Evolutionary conservation across 2,329 filamentous ascomycete species (phyloP), one percentile per base, ranked within the genome.

Genomic region (Fusarium falciforme): DNA sequence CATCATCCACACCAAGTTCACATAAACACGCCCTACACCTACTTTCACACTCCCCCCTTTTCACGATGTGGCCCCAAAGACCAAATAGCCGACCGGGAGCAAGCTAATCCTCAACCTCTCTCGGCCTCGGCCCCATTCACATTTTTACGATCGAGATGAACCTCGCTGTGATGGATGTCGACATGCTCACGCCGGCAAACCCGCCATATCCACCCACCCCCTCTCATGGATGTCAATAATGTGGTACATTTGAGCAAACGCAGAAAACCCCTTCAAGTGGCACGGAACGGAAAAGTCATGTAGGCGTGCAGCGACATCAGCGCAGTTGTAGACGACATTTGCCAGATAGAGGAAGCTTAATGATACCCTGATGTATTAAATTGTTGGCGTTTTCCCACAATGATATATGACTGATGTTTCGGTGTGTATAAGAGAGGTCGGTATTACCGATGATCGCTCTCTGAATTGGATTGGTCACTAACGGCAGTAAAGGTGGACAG

Each of bases 1-100:
- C 81, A 96, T 99, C 79, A 98, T 99, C 81, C 96, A 98, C 85
- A 96, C 94, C 80, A 98, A 98, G 85, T 98, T 98, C 84, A 95
- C 94, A 79, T 98, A 88, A 84, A 54, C 66, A 64, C 49, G 22
- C 57, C 44, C 52, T 60, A 25, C 55, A 20, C 16, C 12, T 40
- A 58, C n/a, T 54, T 57, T 40, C 62, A 70, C 54, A 69, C 42
- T 61, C 27, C 42, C 55, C 71, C 60, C 55, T 72, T 62, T 38
- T 60, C 40, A 35, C 16, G 59, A 74, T 72, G 68, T 71, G 62
- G 61, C 58, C 49, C 44, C 31, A 49, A 68, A 22, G 62, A 72
- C 47, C 63, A 73, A 66, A 61, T 11, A 68, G 44, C 57, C 63
- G 31, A 67, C 49, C 64, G 22, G 36, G 52, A 61, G 59, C 47